Base-by-base conservation (phyloP, 345 rosid genomes). In the Eucalyptus marginata region DNA sequence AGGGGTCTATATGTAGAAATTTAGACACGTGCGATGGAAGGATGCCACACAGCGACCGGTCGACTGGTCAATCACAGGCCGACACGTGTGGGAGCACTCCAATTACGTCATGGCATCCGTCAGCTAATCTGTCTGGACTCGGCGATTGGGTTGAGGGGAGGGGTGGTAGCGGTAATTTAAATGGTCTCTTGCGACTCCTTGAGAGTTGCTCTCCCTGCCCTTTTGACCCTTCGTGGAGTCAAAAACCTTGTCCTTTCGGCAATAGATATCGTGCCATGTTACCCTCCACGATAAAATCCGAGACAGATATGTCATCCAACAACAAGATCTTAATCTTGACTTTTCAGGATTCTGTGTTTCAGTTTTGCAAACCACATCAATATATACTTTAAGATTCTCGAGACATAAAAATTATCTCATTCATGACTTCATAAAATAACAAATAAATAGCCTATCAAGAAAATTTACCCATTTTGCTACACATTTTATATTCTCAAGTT, bases 381-480 rank as follows among this genome's bases (percentile, higher is more conserved):
- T 64, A 7, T 64, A n/a, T 10, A n/a, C 17, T n/a, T 64, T 7
- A n/a, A n/a, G 17, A 7, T 3, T 15, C 76, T 62, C 2, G 0
- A 13, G 16, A 49, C 5, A 49, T 49, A 49, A 52, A 59, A 27
- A 27, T 1, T 27, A 0, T 5, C 13, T 58, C 17, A 29, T 29
- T 12, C 4, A 59, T 2, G 0, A 25, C 6, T 25, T 20, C 7
- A 59, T 59, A 59, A 0, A 59, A 1, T 29, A 4, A 10, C 17
- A 29, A 62, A 7, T 29, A 1, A 1, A 62, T 2, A 29, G 1
- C 17, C 0, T 13, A 1, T 27, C 2, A 12, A 62, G 0, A 1
- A 62, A 1, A 62, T 62, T 11, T 25, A 10, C n/a, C 0, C n/a
- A 25, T 25, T 56, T 58, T 58, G 25, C 29, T 1, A 3, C 3